These are phyloP conservation scores for Lentinus polychrous DNA, from an alignment of 1,284 basidiomycete genomes.

Conservation along the genomic window DNA sequence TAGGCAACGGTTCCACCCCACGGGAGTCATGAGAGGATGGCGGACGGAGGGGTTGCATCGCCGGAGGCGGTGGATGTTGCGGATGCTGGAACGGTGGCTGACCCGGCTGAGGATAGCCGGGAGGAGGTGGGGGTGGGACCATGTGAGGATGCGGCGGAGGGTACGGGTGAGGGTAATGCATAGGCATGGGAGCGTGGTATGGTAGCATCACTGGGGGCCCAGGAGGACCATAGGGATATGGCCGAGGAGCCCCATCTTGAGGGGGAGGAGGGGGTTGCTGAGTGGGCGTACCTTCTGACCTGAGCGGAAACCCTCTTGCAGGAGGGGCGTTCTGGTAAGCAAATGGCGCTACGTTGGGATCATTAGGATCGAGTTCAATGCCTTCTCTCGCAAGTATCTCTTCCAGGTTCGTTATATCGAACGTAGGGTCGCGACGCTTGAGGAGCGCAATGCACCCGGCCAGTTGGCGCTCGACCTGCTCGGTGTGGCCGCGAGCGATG, in stretches of 20 bases:
- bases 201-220: constrained; percentile 23
- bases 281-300: constrained; percentile 14
- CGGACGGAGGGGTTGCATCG: constrained; percentile 40
- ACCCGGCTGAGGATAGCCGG: constrained; percentile 16
- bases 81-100: constrained; percentile 8
- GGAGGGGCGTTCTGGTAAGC: constrained; percentile 32
- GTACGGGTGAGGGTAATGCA: constrained; percentile 25
- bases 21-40: constrained; percentile 47
- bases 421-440: constrained; percentile 60
- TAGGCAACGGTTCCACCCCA: constrained; percentile 67
- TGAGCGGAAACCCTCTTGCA: constrained; percentile 24
- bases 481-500: constrained; percentile 73
- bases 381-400: constrained; percentile 58
- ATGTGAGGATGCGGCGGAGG: constrained; percentile 17
- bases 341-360: constrained; percentile 22
- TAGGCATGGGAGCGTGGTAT: constrained; percentile 13
- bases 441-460: constrained; percentile 68
- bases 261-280: constrained; percentile 22
- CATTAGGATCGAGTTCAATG: constrained; percentile 42
- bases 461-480: constrained; percentile 70
- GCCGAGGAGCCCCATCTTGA: constrained; percentile 26
- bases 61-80: constrained; percentile 21
- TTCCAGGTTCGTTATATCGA: constrained; percentile 59
- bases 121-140: constrained; percentile 17
- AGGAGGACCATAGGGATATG: constrained; percentile 20